Conservation (phyloP, 2,329 filamentous ascomycete species). For the Exophiala xenobiotica region DNA sequence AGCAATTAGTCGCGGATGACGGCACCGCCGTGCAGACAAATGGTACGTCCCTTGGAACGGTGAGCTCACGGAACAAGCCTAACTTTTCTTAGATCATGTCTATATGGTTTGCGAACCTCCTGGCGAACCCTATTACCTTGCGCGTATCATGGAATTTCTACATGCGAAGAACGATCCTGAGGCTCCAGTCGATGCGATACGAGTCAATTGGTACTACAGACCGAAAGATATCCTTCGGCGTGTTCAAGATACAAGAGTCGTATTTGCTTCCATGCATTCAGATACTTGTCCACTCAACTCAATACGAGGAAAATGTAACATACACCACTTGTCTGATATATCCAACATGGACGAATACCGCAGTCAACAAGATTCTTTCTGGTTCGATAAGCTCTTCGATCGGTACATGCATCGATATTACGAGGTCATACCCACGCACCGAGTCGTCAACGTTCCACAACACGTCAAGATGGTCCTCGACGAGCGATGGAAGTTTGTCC, state of each 20-base stretch:
- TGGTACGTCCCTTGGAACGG: constrained; percentile 59
- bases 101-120: constrained; percentile 97
- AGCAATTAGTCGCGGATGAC: constrained; percentile 83
- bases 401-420: constrained; percentile 98
- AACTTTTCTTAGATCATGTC: constrained; percentile 66
- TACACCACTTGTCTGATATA: constrained; percentile 85
- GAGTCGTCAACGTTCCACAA: constrained; percentile 93
- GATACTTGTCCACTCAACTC: constrained; percentile 91
- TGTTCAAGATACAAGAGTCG: constrained; percentile 81
- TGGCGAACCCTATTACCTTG: constrained; percentile 95
- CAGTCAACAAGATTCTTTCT: constrained; percentile 83
- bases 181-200: constrained; percentile 77
- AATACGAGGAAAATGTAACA: constrained; percentile 87
- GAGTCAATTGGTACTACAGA: constrained; percentile 98
- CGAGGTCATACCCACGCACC: constrained; percentile 86
- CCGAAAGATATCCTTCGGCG: constrained; percentile 94
- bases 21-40: constrained; percentile 80
- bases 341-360: constrained; percentile 78
- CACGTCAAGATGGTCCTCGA: constrained; percentile 95
- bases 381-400: constrained; percentile 97
- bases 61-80: neutral
- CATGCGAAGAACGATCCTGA: constrained; percentile 72
- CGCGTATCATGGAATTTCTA: constrained; percentile 97
- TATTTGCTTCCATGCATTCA: constrained; percentile 98
- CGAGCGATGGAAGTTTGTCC: constrained; percentile 93